Base-by-base conservation (phyloP, 1,139 yeast genomes). In the Yamadazyma taylorii region DNA sequence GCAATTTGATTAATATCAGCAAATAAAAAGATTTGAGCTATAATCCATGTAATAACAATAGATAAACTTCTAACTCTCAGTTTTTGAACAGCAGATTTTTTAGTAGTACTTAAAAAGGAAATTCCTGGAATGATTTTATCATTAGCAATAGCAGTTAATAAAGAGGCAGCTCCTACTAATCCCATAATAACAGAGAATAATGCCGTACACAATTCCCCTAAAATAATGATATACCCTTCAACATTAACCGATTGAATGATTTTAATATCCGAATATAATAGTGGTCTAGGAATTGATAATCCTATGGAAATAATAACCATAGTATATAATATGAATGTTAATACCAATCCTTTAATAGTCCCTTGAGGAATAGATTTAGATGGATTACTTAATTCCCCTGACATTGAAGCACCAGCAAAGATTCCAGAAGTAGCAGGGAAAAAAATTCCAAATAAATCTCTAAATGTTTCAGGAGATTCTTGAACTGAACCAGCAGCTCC, bases 371-470 rank as follows among this genome's bases (percentile, higher is more conserved):
- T 92, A 1, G 95, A 81, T 49, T 76, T 80, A 0, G 96, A 86
- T 0, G 98, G 98, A 40, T 75, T 80, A 42, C 77, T 68, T 43
- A 92, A 69, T 50, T 89, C 96, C n/a, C 98, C 97, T 32, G 96
- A 88, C 97, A 92, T 92, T 12, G 95, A 85, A 1, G 97, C 97
- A n/a, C 98, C 98, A 1, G 98, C 97, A 59, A 90, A 85, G 30
- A 92, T 90, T 42, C 98, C 98, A 2, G 97, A 96, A 0, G 97
- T 90, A 1, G 98, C 96, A 11, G 98, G 97, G 66, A 92, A 92
- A 58, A 92, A 87, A 36, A 92, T 86, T 3, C 97, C 97, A 73
- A 92, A 92, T 48, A 92, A 63, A 55, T 86, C 85, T 40, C 82
- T 78, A 53, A 90, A 88, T 1, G 81, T 86, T 58, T 90, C 97